Conservation (phyloP, 768 basidiomycete species). For the Boletus speciosus region DNA sequence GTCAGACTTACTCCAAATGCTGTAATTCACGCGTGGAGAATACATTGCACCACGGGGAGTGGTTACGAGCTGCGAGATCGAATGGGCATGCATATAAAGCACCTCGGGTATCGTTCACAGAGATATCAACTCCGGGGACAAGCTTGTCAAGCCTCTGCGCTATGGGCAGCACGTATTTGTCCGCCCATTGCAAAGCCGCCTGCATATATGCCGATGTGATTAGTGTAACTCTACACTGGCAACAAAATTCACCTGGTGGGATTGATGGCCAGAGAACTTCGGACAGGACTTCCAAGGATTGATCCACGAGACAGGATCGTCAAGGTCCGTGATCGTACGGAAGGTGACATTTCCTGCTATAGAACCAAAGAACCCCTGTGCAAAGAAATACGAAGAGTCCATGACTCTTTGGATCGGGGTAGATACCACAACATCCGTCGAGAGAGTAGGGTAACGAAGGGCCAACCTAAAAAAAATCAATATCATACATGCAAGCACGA, state of each 20-base stretch:
- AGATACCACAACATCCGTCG: constrained; percentile 16
- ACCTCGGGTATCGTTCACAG: constrained; percentile 35
- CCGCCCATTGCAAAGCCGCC: constrained; percentile 30
- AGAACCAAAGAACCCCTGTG: constrained; percentile 37
- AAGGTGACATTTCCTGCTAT: constrained; percentile 26
- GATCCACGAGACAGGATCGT: constrained; percentile 38
- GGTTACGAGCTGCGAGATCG: constrained; percentile 35
- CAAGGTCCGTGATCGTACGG: constrained; percentile 32
- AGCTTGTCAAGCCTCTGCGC: constrained; percentile 33
- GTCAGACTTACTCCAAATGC: constrained; percentile 33
- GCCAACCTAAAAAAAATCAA: constrained; percentile 12
- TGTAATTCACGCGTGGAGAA: constrained; percentile 35
- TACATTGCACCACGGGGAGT: constrained; percentile 40
- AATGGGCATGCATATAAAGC: constrained; percentile 43
- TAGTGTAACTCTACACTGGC: not conserved
- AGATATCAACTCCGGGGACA: constrained; percentile 33
- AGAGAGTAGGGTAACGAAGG: constrained; percentile 21
- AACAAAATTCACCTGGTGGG: constrained; percentile 4
- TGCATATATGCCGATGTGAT: constrained; percentile 3
- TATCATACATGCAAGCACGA: not conserved
- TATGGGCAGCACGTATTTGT: constrained; percentile 35
- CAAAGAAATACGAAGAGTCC: constrained; percentile 43
- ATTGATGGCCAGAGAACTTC: constrained; percentile 3
- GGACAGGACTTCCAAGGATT: constrained; percentile 40
- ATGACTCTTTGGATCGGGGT: constrained; percentile 25